Percentiles rank a stretch among this genome's conserved stretches.
phyloP scores from a whole-genome alignment of 1,284 basidiomycete species.

The Cutaneotrichosporon sp. region DNA sequence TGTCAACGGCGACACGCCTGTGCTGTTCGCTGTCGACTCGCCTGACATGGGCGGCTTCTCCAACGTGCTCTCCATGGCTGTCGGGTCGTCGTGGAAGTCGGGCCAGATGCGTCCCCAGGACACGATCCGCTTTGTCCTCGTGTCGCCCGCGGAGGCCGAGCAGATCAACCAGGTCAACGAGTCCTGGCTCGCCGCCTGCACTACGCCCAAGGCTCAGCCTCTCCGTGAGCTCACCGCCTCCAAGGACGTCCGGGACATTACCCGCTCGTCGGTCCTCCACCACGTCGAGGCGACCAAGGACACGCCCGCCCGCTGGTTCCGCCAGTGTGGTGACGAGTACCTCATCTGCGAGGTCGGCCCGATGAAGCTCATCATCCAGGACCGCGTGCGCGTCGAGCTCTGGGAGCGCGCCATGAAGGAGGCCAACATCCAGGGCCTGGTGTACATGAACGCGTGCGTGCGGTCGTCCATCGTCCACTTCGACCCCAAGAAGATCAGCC shows the following conservation, averaged over 20 bases:
- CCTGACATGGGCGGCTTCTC: constrained; percentile 37
- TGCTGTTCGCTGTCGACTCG: constrained; percentile 51
- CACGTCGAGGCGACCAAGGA: constrained; percentile 12
- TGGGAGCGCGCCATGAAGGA: constrained; percentile 57
- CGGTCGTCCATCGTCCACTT: constrained; percentile 64
- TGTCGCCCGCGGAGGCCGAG: constrained; percentile 49
- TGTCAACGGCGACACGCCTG: constrained; percentile 71
- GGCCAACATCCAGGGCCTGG: constrained; percentile 52
- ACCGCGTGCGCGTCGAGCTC: constrained; percentile 62
- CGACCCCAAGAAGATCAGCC: constrained; percentile 56
- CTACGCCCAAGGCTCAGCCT: constrained; percentile 10
- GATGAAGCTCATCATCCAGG: constrained; percentile 58
- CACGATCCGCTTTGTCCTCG: constrained; percentile 51
- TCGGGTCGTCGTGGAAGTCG: constrained; percentile 34
- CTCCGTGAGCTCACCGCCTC: constrained; percentile 17
- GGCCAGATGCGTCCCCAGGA: constrained; percentile 48
- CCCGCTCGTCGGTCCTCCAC: constrained; percentile 19
- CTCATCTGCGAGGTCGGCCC: constrained; percentile 64
- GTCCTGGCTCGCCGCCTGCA: constrained; percentile 15
- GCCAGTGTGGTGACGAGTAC: constrained; percentile 61
- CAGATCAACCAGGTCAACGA: constrained; percentile 18
- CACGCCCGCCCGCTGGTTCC: constrained; percentile 20
- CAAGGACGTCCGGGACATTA: constrained; percentile 16
- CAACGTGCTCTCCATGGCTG: constrained; percentile 23
- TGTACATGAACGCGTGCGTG: constrained; percentile 61